phyloP scores from a whole-genome alignment of 192 early-diverging fungal genomes.

The Backusella psychrophila region DNA sequence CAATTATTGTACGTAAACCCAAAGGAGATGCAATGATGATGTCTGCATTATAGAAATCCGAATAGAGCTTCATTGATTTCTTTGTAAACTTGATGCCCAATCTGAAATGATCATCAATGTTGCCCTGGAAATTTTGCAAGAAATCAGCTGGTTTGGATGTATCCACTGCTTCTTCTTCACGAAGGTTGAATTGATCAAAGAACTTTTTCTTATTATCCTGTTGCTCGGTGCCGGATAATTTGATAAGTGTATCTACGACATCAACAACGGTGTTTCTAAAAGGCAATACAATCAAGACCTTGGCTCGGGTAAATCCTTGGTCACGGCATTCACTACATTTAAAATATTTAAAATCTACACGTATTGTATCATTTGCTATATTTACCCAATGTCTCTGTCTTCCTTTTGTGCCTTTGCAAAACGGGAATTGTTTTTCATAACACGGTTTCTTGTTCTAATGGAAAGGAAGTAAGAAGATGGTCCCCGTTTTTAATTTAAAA shows the following conservation, averaged over 20 bases:
- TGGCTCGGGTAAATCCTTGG: conserved; percentile 94
- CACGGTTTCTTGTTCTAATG: conserved; percentile 59
- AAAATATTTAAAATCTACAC: too few species aligned
- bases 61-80: conserved; percentile 83
- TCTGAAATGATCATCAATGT: conserved; percentile 95
- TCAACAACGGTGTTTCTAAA: conserved; percentile 82
- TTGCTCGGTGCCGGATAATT: conserved; percentile 77
- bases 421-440: conserved; percentile 80
- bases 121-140: conserved; percentile 83
- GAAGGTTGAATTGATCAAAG: conserved; percentile 72
- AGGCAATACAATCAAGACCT: conserved; percentile 87
- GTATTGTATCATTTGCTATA: neutral
- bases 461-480: too few species aligned
- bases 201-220: conserved; percentile 84
- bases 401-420: conserved; percentile 60
- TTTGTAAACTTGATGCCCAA: conserved; percentile 88
- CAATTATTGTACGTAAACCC: conserved; percentile 87
- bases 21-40: conserved; percentile 91
- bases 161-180: conserved; percentile 56
- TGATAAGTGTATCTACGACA: conserved; percentile 73
- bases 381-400: conserved; percentile 48
- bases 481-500: too few species aligned
- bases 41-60: conserved; percentile 88
- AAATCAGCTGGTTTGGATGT: conserved; percentile 77
- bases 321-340: conserved; percentile 74